Conservation (phyloP, 2,329 filamentous ascomycete species). For the Geosmithia flava region DNA sequence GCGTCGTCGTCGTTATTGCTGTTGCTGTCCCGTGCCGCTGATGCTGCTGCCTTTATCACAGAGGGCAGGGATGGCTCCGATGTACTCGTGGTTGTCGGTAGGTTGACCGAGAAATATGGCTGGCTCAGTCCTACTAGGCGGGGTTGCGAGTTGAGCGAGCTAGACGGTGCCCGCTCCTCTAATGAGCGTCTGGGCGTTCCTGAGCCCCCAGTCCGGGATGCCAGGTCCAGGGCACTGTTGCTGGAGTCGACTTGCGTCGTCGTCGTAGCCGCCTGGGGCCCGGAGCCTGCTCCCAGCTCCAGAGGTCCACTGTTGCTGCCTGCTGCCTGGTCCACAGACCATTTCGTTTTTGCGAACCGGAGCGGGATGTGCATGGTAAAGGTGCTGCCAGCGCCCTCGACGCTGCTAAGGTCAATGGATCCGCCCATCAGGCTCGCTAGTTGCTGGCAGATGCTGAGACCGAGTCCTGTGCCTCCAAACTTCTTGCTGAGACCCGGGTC, state of each 20-base stretch:
- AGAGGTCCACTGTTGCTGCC: not conserved
- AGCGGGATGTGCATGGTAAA: constrained; percentile 79
- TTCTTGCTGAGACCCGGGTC: constrained; percentile 82
- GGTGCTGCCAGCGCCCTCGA: constrained; percentile 60
- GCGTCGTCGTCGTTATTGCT: constrained; percentile 29
- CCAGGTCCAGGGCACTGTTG: too few relatives aligned
- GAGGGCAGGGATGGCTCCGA: not conserved
- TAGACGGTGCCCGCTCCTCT: constrained; percentile 3
- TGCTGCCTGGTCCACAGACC: not conserved
- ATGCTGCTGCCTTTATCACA: not conserved
- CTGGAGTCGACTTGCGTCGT: too few relatives aligned
- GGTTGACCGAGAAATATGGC: constrained; percentile 53
- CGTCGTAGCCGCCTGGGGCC: too few relatives aligned
- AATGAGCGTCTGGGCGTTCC: not conserved
- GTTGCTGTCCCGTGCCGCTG: constrained; percentile 37
- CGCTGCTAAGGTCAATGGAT: constrained; percentile 58
- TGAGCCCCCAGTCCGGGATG: too few relatives aligned
- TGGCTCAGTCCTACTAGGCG: constrained; percentile 71
- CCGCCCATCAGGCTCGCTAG: constrained; percentile 76
- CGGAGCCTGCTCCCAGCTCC: not conserved
- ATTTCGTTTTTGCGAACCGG: constrained; percentile 57
- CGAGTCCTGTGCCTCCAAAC: constrained; percentile 78
- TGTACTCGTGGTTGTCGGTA: constrained; percentile 7
- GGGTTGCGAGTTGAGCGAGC: constrained; percentile 54
- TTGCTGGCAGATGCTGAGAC: constrained; percentile 81